Evolutionary conservation across 305 asterid genomes (phyloP).

Genomic region (Rubia peregrina): DNA sequence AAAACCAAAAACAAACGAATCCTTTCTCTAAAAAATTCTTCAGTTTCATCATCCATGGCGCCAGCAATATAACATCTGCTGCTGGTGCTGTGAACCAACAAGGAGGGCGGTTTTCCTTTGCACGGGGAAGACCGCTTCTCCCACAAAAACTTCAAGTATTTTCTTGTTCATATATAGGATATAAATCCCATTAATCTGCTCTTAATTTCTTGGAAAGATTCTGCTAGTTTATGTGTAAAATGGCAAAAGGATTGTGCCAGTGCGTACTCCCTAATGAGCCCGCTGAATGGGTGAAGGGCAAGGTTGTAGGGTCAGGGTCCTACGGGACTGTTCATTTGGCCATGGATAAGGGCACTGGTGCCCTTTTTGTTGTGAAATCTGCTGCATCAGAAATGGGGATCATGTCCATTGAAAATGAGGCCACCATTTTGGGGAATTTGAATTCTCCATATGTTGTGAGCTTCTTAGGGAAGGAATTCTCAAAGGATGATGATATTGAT

Average conservation of each 20-base stretch:
- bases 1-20: not conserved
- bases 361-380: slow-evolving; percentile 10
- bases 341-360: slow-evolving; percentile 11
- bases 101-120: slow-evolving; percentile 7
- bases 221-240: not conserved
- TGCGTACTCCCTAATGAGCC: slow-evolving; percentile 2
- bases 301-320: slow-evolving; percentile 8
- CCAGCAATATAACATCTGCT: not conserved
- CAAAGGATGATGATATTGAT: not conserved
- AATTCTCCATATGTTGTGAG: slow-evolving; percentile 8
- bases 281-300: slow-evolving; percentile 7
- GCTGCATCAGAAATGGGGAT: slow-evolving; percentile 8
- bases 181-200: not conserved
- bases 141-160: not conserved
- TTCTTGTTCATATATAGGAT: not conserved
- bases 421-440: slow-evolving; percentile 1
- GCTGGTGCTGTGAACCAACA: not conserved
- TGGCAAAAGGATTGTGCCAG: slow-evolving; percentile 8
- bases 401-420: slow-evolving; percentile 7
- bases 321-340: slow-evolving; percentile 12
- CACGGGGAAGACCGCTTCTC: slow-evolving; percentile 10
- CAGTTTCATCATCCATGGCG: slow-evolving; percentile 2
- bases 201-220: not conserved
- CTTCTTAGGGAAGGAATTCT: slow-evolving; percentile 8
- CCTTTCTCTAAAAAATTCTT: not conserved